Conservation (phyloP, 176 grass and related monocot genomes). For the bread wheat (Triticum aestivum) region IWGSC_CS_RefSeq_v2.1 NC_057800.1:87751633-87752132, state of each 20-base stretch:
- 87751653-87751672: conserved; percentile 55
- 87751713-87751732: conserved; percentile 80
- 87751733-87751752: conserved; percentile 25
- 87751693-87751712: conserved; percentile 49
- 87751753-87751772: background rate
- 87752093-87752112: conserved; percentile 24
- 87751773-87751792: background rate
- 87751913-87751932: conserved; percentile 16
- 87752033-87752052: conserved; percentile 17
- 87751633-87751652: conserved; percentile 58
- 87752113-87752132: background rate
- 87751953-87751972: background rate
- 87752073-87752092: conserved; percentile 10
- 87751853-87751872: background rate
- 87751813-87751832: background rate
- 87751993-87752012: background rate
- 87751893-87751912: conserved; percentile 6
- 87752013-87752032: conserved; percentile 5
- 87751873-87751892: conserved; percentile 14
- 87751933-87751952: background rate
- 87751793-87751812: background rate
- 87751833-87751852: conserved; percentile 7
- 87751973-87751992: background rate
- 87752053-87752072: background rate
- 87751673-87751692: conserved; percentile 41